phyloP scores from a whole-genome alignment of 257 asterid genomes.

The Agastache rugosa region DNA sequence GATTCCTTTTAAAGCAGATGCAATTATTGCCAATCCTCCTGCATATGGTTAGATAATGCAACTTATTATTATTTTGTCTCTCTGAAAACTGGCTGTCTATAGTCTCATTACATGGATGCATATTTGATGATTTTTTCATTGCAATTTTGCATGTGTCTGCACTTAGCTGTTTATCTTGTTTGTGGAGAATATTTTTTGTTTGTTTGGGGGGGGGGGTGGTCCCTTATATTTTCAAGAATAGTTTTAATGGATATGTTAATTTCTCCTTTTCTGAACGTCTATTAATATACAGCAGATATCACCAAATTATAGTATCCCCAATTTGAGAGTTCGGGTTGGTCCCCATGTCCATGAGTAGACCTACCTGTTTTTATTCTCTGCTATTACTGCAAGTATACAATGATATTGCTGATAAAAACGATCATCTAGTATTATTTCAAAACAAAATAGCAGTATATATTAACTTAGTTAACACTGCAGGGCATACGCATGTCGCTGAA shows the following conservation, averaged over 20 bases:
- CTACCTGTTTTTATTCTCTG: constrained; percentile 7
- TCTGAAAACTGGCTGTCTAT: background rate
- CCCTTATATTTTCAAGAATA: too few relatives aligned
- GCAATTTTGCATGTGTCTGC: constrained; percentile 10
- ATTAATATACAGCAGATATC: background rate
- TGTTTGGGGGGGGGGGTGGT: too few relatives aligned
- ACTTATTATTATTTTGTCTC: constrained; percentile 7
- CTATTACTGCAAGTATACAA: background rate
- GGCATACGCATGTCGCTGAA: constrained; percentile 97
- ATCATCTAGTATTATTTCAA: background rate
- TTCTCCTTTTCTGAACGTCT: background rate
- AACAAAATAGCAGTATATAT: background rate
- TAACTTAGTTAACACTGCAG: constrained; percentile 53
- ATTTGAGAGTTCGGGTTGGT: background rate
- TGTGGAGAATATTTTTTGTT: background rate
- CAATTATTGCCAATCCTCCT: constrained; percentile 93
- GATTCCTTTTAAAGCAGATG: constrained; percentile 88
- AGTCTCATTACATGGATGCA: constrained; percentile 14
- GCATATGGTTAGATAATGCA: constrained; percentile 71
- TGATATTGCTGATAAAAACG: constrained; percentile 1
- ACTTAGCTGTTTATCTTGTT: constrained; percentile 11
- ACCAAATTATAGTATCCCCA: constrained; percentile 1
- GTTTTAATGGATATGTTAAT: background rate
- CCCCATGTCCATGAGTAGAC: background rate
- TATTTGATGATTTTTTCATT: background rate